Percentiles rank a stretch among this genome's conserved stretches.
phyloP scores from a whole-genome alignment of 2,329 filamentous ascomycete genomes.

The Pyrenophora seminiperda region DNA sequence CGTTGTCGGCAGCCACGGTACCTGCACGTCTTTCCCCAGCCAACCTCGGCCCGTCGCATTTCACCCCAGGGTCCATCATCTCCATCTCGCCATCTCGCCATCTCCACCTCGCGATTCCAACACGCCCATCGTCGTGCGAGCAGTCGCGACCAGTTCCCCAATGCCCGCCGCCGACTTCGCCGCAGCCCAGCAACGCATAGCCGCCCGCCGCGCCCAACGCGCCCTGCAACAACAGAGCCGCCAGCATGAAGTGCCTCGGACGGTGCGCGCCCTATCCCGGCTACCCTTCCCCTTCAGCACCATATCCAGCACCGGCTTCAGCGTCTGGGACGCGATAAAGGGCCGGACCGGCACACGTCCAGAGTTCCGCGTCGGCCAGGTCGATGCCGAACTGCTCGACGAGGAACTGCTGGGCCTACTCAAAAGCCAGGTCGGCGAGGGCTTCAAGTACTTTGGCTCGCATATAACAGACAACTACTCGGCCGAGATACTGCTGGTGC shows the following conservation, averaged over 20 bases:
- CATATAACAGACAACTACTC: slow-evolving; percentile 85
- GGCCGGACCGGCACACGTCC: slow-evolving; percentile 80
- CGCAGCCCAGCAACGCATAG: slow-evolving; percentile 84
- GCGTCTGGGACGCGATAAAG: slow-evolving; percentile 72
- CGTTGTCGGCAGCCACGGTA: slow-evolving; percentile 1
- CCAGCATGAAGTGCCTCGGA: slow-evolving; percentile 51
- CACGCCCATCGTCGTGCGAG: slow-evolving; percentile 1
- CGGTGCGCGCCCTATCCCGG: slow-evolving; percentile 49
- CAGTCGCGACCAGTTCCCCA: slow-evolving; percentile 24
- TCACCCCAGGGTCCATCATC: slow-evolving; percentile 4
- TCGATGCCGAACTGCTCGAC: slow-evolving; percentile 93
- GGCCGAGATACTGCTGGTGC: slow-evolving; percentile 77
- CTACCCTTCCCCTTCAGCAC: slow-evolving; percentile 64
- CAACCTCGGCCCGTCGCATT: slow-evolving; percentile 37
- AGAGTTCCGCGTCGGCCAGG: slow-evolving; percentile 90
- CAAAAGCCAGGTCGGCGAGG: slow-evolving; percentile 84
- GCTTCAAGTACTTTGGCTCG: slow-evolving; percentile 79
- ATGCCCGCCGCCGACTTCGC: slow-evolving; percentile 71
- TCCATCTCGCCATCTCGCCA: slow-evolving; percentile 26
- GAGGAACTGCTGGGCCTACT: slow-evolving; percentile 88
- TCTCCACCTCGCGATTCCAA: slow-evolving; percentile 4
- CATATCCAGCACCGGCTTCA: slow-evolving; percentile 56
- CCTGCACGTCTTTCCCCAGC: slow-evolving; percentile 6
- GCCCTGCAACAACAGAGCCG: slow-evolving; percentile 64
- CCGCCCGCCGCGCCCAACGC: slow-evolving; percentile 77